Conservation (phyloP, 139 green algal genomes). For the Tetraselmis striata region DNA sequence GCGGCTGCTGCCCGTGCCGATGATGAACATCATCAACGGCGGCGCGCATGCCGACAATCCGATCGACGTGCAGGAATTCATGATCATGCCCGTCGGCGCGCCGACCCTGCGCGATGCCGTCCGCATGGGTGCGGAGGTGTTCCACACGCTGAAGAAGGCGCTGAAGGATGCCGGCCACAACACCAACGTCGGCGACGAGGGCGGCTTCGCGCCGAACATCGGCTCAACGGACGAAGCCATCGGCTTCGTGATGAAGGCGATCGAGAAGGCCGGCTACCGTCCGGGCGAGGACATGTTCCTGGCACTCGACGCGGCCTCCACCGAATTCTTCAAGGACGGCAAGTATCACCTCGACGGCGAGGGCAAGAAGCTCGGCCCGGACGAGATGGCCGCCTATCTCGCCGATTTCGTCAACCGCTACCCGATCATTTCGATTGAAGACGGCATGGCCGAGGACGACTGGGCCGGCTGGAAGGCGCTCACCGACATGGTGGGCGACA, state of each 20-base stretch:
- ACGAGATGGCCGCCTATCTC: conserved; percentile 87
- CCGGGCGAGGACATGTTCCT: conserved; percentile 93
- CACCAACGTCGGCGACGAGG: conserved; percentile 98
- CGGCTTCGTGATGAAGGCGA: conserved; percentile 83
- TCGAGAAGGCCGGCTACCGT: conserved; percentile 78
- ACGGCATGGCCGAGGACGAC: conserved; percentile 99
- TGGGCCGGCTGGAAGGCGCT: conserved; percentile 73
- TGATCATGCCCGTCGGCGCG: conserved; percentile 92
- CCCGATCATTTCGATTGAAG: conserved; percentile 94
- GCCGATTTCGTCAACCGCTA: conserved; percentile 79
- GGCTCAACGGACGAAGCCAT: conserved; percentile 89
- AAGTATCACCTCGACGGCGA: conserved; percentile 81
- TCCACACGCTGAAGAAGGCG: conserved; percentile 92
- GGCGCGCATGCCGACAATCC: conserved; percentile 95
- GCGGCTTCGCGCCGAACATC: conserved; percentile 97
- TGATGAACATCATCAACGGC: conserved; percentile 99
- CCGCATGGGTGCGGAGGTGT: conserved; percentile 92
- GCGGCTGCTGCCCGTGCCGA: conserved; percentile 90
- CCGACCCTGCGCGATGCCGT: conserved; percentile 87
- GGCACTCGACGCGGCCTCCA: conserved; percentile 95
- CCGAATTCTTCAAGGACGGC: conserved; percentile 86
- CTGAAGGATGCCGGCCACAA: conserved; percentile 99
- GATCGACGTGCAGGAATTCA: conserved; percentile 99
- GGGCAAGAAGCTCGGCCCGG: conserved; percentile 74
- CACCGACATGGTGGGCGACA: conserved; percentile 45